A percentile compares a stretch with the other conserved stretches of the same genome.
Evolutionary conservation across 2,329 filamentous ascomycete species (phyloP).

Genomic region (Exophiala dermatitidis): DNA sequence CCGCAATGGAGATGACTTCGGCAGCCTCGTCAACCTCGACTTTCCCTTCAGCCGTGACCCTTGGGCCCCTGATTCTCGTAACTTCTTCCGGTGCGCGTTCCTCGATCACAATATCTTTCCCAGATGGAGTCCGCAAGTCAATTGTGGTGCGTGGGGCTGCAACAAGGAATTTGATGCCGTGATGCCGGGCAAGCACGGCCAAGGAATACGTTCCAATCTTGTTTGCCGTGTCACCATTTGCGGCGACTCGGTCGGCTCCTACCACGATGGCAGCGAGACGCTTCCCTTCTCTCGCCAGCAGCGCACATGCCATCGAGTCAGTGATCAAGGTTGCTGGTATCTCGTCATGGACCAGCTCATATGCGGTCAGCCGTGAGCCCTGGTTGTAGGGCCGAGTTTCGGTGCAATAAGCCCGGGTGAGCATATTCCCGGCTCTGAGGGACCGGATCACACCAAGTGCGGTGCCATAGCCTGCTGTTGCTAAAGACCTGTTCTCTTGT

Average conservation of each 20-base stretch:
- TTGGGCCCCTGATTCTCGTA: slow-evolving; percentile 72
- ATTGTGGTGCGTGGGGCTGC: slow-evolving; percentile 93
- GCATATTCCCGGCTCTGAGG: slow-evolving; percentile 56
- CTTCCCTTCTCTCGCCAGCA: slow-evolving; percentile 56
- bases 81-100: slow-evolving; percentile 75
- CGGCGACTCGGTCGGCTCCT: slow-evolving; percentile 87
- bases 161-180: slow-evolving; percentile 89
- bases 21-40: slow-evolving; percentile 50
- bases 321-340: slow-evolving; percentile 90
- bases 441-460: slow-evolving; percentile 89
- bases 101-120: slow-evolving; percentile 80
- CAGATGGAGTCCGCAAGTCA: slow-evolving; percentile 71
- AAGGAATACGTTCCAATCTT: slow-evolving; percentile 95
- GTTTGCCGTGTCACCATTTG: slow-evolving; percentile 96
- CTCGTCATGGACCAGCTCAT: slow-evolving; percentile 87
- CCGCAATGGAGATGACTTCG: slow-evolving; percentile 71
- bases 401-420: slow-evolving; percentile 87
- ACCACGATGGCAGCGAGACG: slow-evolving; percentile 84
- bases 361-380: slow-evolving; percentile 87
- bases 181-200: slow-evolving; percentile 79
- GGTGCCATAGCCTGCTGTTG: slow-evolving; percentile 95
- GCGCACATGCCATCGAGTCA: slow-evolving; percentile 89
- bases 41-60: slow-evolving; percentile 58
- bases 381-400: slow-evolving; percentile 98
- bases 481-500: slow-evolving; percentile 60